Base-by-base conservation (phyloP, 345 rosid species). In the Bruguiera gymnorhiza region DNA sequence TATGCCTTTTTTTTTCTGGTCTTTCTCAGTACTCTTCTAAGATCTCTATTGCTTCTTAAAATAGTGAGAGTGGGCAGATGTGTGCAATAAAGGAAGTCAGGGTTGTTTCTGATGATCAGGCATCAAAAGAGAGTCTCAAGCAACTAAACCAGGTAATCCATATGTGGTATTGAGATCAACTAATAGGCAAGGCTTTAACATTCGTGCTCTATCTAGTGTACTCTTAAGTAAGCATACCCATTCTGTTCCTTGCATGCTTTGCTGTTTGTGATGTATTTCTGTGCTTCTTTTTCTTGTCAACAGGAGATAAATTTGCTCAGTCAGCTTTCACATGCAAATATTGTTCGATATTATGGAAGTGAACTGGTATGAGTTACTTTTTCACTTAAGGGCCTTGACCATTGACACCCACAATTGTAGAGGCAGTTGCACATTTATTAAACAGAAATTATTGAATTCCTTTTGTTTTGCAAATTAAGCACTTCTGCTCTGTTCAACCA, bases 31-130 rank as follows among this genome's bases (percentile, higher is more conserved):
- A 23, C 62, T 57, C 29, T 66, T 63, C 79, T 77, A 51, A 78
- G 54, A 53, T n/a, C 62, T 63, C 37, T 71, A 30, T 64, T 74
- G 39, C 63, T 31, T 72, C 54, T 75, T 70, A 64, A 59, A 34
- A 74, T 76, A 95, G 99, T 81, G 91, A 84, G 73, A 87, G 87
- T 62, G 98, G 99, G 68, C 86, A 89, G 65, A 87, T 95, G 90
- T 95, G 97, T 80, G 99, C 99, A 8, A 91, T 95, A 74, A 95
- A 95, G 78, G 99, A 95, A 88, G 99, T 91, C 68, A 85, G 68
- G 76, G 87, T 89, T 79, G 83, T 87, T 78, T 82, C 86, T 21
- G 99, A 95, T 71, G 97, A 95, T 76, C 87, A 79, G 77, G 66
- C 87, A 34, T 91, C 92, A 37, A 95, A 79, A 81, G 99, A 95